Evolutionary conservation across 2,329 filamentous ascomycete species (phyloP), one percentile per base, ranked within the genome.

Genomic region (Aureobasidium pullulans): DNA sequence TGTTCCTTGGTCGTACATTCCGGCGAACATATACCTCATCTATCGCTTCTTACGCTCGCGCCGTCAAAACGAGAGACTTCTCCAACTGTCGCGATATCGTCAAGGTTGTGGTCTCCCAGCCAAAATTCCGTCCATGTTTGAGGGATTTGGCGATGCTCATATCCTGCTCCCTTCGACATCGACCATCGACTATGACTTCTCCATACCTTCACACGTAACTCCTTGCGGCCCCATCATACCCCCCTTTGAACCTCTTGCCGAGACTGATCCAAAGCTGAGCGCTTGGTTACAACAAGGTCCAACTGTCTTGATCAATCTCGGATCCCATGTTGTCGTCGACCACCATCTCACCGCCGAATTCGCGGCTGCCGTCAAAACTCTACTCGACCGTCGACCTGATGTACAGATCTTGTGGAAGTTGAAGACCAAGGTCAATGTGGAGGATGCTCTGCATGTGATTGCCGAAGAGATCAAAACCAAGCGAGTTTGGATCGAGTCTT

Each of bases 341-440:
- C 32, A n/a, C 13, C 10, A 23, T 37, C 32, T 50, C 13, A 19
- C 47, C 16, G 6, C 47, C 11, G 32, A 50, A 29, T 50, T 50
- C 10, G 58, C 58, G 4, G n/a, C 19, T 19, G 49, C 32, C 2
- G 13, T 60, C 16, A 50, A 60, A 40, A 54, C 28, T 15, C 19
- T 54, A 11, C 48, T 60, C 32, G 58, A 54, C 19, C 37, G 32
- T 36, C 50, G 44, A n/a, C 50, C 28, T 7, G 48, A 60, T 23
- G 23, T 60, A 5, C 58, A 60, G 10, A 31, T 60, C 5, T 29
- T 60, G 3, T 60, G 58, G 58, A 60, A 60, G 34, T 23, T 60
- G 29, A 60, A 60, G 31, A 39, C 52, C 11, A 34, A 46, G 3
- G 48, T 6, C 19, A 13, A 53, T 23, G 28, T 54, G 13, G 39